phyloP scores from a whole-genome alignment of 768 basidiomycete species.

The Collybiopsis confluens region DNA sequence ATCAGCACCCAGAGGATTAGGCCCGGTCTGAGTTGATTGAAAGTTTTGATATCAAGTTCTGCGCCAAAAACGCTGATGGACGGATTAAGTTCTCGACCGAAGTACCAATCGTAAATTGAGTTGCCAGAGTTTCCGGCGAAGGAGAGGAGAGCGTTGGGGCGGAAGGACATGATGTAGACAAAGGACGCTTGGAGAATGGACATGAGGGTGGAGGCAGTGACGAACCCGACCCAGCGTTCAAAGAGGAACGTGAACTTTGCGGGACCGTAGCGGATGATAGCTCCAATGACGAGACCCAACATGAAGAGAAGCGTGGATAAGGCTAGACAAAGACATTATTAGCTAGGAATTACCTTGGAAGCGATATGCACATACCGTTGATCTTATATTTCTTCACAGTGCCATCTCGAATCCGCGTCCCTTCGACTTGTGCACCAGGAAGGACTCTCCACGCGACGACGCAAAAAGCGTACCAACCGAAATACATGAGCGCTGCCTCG shows the following conservation, averaged over 20 bases:
- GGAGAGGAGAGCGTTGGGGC: conserved; percentile 70
- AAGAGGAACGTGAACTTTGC: conserved; percentile 85
- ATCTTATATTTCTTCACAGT: too few species aligned
- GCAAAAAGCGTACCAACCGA: too few species aligned
- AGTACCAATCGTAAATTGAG: conserved; percentile 89
- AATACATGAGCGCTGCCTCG: too few species aligned
- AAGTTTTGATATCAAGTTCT: conserved; percentile 61
- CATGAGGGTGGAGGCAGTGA: too few species aligned
- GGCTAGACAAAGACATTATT: conserved; percentile 42
- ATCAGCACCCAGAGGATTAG: conserved; percentile 92
- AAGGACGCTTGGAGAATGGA: conserved; percentile 72
- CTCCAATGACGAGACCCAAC: conserved; percentile 65
- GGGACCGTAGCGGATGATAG: conserved; percentile 71
- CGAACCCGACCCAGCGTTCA: conserved; percentile 86
- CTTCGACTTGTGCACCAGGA: too few species aligned
- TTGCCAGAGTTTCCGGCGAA: conserved; percentile 91
- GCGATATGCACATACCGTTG: too few species aligned
- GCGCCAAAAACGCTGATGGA: conserved; percentile 44
- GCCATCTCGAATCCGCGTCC: too few species aligned
- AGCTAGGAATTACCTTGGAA: background rate
- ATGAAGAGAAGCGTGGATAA: conserved; percentile 84
- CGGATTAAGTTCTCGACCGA: conserved; percentile 92
- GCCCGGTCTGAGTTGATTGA: conserved; percentile 85
- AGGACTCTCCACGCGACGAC: too few species aligned
- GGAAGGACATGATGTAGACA: conserved; percentile 72